phyloP scores from a whole-genome alignment of 768 basidiomycete genomes.

The Mycena filopes region DNA sequence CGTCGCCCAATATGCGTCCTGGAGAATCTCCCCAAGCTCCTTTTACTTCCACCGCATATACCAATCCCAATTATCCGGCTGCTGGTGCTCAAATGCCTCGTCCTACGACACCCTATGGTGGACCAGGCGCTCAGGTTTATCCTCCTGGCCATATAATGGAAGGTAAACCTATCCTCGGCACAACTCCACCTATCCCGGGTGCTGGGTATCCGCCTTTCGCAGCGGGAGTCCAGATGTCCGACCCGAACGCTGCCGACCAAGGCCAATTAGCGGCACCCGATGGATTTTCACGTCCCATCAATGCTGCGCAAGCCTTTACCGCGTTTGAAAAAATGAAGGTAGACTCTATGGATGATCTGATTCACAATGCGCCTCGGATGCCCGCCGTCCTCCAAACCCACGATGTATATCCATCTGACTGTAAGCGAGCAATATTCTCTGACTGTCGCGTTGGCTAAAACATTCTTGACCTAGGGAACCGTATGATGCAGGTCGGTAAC shows the following conservation, averaged over 20 bases:
- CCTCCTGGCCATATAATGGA: slow-evolving; percentile 67
- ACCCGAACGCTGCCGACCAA: slow-evolving; percentile 45
- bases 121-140: slow-evolving; percentile 51
- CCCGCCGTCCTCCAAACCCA: slow-evolving; percentile 77
- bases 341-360: slow-evolving; percentile 81
- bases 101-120: slow-evolving; percentile 54
- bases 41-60: slow-evolving; percentile 47
- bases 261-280: slow-evolving; percentile 70
- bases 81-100: slow-evolving; percentile 50
- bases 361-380: slow-evolving; percentile 75
- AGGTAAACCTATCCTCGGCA: slow-evolving; percentile 59
- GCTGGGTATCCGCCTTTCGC: slow-evolving; percentile 16
- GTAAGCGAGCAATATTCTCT: slow-evolving; percentile 5
- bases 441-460: not conserved
- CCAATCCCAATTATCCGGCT: slow-evolving; percentile 48
- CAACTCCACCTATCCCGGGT: slow-evolving; percentile 53
- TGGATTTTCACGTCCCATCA: slow-evolving; percentile 79
- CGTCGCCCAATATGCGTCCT: slow-evolving; percentile 63
- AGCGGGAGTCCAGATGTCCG: slow-evolving; percentile 42
- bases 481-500: slow-evolving; percentile 75
- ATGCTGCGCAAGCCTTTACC: slow-evolving; percentile 71
- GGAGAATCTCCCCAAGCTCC: slow-evolving; percentile 52
- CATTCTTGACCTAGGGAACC: slow-evolving; percentile 53
- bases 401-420: slow-evolving; percentile 82
- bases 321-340: slow-evolving; percentile 79